These are phyloP conservation scores for Trichosanthes cucumerina DNA, from an alignment of 306 rosid species.

Conservation along the genomic window DNA sequence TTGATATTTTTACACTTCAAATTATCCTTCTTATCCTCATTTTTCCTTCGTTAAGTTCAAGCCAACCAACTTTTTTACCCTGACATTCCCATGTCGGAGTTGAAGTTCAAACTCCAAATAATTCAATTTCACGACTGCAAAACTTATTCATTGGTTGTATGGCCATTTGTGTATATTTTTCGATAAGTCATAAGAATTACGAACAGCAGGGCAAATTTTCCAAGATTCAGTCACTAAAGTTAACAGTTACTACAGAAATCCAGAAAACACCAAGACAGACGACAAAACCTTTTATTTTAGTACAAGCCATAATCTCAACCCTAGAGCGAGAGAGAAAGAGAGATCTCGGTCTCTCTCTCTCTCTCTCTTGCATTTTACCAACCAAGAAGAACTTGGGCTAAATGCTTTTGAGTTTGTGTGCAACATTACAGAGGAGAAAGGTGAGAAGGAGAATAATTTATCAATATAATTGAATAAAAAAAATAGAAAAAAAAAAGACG, in stretches of 20 bases:
- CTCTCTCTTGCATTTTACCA: background rate
- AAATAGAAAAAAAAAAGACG: background rate
- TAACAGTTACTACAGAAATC: background rate
- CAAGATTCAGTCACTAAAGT: background rate
- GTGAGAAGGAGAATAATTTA: background rate
- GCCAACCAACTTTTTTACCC: no score
- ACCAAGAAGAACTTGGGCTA: background rate
- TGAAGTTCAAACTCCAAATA: background rate
- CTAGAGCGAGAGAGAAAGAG: background rate
- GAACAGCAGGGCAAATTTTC: background rate
- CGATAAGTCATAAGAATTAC: background rate
- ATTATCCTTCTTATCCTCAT: no score
- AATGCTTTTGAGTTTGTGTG: background rate
- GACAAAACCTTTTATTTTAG: background rate
- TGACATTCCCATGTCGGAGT: background rate
- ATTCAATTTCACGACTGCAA: background rate
- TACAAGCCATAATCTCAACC: background rate
- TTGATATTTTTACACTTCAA: no score
- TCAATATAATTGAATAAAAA: conserved; percentile 3
- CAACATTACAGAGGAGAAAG: background rate
- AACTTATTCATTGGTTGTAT: background rate
- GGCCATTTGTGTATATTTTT: background rate
- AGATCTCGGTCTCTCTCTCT: background rate
- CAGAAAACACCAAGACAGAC: background rate
- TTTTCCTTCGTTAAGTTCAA: no score